A percentile compares a stretch with the other conserved stretches of the same genome.
phyloP scores from a whole-genome alignment of 441 rosid species.

The Syzygium syzygioides region DNA sequence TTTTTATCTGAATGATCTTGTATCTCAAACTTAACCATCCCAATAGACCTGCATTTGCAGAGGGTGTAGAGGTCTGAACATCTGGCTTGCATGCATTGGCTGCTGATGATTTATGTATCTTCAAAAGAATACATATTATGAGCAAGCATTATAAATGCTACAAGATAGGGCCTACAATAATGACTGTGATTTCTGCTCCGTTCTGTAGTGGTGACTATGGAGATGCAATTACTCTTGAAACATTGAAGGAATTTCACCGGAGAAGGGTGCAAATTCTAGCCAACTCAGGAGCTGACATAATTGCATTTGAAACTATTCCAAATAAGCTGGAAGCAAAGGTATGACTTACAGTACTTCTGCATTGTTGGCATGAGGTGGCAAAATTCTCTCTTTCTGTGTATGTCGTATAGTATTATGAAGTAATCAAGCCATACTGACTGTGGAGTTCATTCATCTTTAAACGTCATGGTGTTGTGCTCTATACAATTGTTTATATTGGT shows the following conservation, averaged over 20 bases:
- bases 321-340: conserved; percentile 90
- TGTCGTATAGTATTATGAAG: background rate
- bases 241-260: conserved; percentile 81
- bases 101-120: background rate
- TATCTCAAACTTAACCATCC: background rate
- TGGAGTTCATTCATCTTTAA: background rate
- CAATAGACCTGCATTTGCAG: background rate
- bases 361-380: background rate
- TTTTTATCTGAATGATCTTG: background rate
- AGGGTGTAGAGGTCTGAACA: background rate
- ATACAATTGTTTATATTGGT: background rate
- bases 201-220: conserved; percentile 57
- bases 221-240: conserved; percentile 43
- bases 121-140: background rate
- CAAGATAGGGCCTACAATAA: background rate
- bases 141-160: background rate
- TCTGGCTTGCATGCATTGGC: background rate
- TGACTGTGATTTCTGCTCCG: background rate
- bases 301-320: conserved; percentile 88
- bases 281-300: conserved; percentile 60
- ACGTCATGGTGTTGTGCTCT: background rate
- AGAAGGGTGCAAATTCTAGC: conserved; percentile 72
- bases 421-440: background rate
- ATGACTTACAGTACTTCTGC: background rate
- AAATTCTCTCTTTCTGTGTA: background rate